Conservation (phyloP, 345 rosid species). For the Heritiera littoralis region DNA sequence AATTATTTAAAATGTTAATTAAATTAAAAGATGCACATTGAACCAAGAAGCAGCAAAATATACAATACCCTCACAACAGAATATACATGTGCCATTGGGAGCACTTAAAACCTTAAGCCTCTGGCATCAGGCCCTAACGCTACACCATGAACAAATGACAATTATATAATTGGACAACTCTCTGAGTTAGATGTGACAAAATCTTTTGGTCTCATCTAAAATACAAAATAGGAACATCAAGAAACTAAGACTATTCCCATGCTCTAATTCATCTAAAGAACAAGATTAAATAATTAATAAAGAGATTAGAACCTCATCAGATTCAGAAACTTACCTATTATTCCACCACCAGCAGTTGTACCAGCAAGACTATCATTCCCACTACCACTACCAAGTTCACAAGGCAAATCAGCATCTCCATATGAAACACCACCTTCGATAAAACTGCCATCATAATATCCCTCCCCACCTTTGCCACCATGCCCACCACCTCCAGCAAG, state of each 20-base stretch:
- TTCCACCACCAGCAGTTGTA: slow-evolving; percentile 87
- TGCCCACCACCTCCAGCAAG: slow-evolving; percentile 93
- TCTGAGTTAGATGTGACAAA: neutral
- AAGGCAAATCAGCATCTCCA: slow-evolving; percentile 84
- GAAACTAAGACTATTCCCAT: neutral
- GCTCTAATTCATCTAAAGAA: neutral
- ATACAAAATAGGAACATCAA: neutral
- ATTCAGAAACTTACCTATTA: slow-evolving; percentile 57
- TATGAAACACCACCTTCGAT: slow-evolving; percentile 71
- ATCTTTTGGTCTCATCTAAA: neutral
- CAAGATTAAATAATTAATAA: neutral
- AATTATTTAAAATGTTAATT: neutral
- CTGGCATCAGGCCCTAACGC: neutral
- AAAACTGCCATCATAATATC: slow-evolving; percentile 68
- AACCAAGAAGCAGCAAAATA: neutral
- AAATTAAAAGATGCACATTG: neutral
- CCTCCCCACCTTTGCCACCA: slow-evolving; percentile 91
- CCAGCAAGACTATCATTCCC: slow-evolving; percentile 53
- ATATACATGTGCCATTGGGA: neutral
- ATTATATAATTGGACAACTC: slow-evolving; percentile 13
- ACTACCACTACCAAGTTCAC: slow-evolving; percentile 39
- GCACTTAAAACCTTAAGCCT: neutral
- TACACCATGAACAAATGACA: neutral
- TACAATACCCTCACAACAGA: neutral
- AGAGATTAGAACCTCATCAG: slow-evolving; percentile 11